Conservation (phyloP, 2,329 filamentous ascomycete species). For the Ascosphaera apis region DNA sequence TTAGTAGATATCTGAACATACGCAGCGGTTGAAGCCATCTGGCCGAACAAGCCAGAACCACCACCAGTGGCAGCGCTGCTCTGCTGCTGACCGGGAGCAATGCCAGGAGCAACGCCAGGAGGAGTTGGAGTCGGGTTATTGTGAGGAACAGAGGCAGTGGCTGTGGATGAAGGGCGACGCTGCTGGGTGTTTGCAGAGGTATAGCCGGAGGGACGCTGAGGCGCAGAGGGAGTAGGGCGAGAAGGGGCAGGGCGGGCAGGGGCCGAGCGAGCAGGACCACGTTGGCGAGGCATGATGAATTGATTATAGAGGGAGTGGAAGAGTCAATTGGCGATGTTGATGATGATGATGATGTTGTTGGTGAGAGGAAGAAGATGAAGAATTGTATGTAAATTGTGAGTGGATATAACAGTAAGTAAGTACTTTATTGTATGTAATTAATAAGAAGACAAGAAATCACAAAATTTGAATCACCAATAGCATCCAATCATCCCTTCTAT, state of each 20-base stretch:
- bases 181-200: slow-evolving; percentile 31
- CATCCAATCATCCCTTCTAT: too few species aligned
- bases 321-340: too few species aligned
- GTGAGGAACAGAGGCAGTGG: slow-evolving; percentile 29
- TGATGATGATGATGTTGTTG: too few species aligned
- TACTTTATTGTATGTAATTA: slow-evolving; percentile 6
- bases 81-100: slow-evolving; percentile 25
- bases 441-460: slow-evolving; percentile 12
- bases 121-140: slow-evolving; percentile 10
- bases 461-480: slow-evolving; percentile 11
- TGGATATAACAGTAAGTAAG: slow-evolving; percentile 5
- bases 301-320: slow-evolving; percentile 5
- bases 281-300: slow-evolving; percentile 52
- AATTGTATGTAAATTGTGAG: too few species aligned
- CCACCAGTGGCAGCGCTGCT: slow-evolving; percentile 26
- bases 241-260: slow-evolving; percentile 33
- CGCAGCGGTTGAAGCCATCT: slow-evolving; percentile 97
- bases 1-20: slow-evolving; percentile 31
- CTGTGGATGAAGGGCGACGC: slow-evolving; percentile 47
- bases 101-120: slow-evolving; percentile 20
- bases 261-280: slow-evolving; percentile 35
- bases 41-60: slow-evolving; percentile 71
- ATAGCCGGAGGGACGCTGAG: slow-evolving; percentile 32
- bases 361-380: too few species aligned
- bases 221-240: too few species aligned